phyloP scores from a whole-genome alignment of 83 land plant species.

The Larix sibirica region DNA sequence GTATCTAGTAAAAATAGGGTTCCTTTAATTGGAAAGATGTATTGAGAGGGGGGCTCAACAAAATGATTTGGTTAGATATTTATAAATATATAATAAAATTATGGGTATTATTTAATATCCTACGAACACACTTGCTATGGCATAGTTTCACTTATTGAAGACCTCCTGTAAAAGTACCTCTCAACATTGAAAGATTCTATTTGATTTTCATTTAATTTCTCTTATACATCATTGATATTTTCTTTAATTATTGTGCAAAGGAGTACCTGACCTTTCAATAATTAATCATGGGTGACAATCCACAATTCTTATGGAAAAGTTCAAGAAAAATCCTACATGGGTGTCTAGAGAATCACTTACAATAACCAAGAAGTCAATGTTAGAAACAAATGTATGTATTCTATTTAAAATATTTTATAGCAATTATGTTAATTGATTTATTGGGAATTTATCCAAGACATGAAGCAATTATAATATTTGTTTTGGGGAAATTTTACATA shows the following conservation, averaged over 20 bases:
- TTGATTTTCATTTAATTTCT: neutral
- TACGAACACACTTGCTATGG: too few species aligned
- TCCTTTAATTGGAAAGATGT: too few species aligned
- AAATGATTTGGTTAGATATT: too few species aligned
- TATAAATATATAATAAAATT: too few species aligned
- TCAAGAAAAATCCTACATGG: slow-evolving; percentile 45
- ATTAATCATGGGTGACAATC: slow-evolving; percentile 75
- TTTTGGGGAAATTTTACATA: slow-evolving; percentile 32
- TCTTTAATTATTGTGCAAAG: slow-evolving; percentile 22
- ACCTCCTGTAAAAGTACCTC: slow-evolving; percentile 24
- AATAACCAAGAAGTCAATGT: slow-evolving; percentile 50
- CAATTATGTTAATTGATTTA: too few species aligned
- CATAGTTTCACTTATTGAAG: too few species aligned
- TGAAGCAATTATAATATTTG: too few species aligned
- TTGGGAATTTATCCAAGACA: too few species aligned
- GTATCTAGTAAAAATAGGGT: too few species aligned
- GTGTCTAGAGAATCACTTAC: slow-evolving; percentile 39
- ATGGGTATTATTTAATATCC: too few species aligned
- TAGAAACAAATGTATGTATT: slow-evolving; percentile 23
- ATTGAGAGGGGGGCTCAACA: too few species aligned
- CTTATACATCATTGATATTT: neutral
- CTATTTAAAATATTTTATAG: too few species aligned
- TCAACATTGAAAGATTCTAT: neutral
- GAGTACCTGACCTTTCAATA: slow-evolving; percentile 63
- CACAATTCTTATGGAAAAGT: slow-evolving; percentile 72